Evolutionary conservation across 2,329 filamentous ascomycete genomes (phyloP).

Genomic region (Talaromyces sp.): DNA sequence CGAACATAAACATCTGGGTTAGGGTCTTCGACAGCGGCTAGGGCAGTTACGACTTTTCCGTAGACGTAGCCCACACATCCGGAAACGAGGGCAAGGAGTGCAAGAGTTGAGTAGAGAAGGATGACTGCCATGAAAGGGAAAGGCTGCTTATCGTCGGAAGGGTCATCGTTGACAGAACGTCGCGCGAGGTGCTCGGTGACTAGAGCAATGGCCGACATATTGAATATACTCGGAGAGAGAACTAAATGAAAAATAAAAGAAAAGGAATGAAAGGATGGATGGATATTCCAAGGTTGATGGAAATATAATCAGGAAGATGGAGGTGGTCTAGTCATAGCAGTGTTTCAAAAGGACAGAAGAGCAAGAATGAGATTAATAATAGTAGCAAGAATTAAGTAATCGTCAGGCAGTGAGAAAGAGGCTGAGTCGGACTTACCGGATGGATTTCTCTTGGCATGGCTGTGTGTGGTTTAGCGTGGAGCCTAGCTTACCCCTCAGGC

Average conservation of each 20-base stretch:
- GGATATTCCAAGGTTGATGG: too few relatives aligned
- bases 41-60: conserved; percentile 54
- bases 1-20: conserved; percentile 50
- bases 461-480: not conserved
- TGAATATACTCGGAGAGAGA: not conserved
- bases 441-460: not conserved
- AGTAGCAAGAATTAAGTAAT: not conserved
- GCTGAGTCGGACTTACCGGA: conserved; percentile 5
- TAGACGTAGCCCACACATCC: conserved; percentile 52
- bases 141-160: not conserved
- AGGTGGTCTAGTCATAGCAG: not conserved
- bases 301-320: not conserved
- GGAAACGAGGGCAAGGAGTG: not conserved
- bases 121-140: not conserved
- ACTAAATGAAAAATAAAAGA: too few relatives aligned
- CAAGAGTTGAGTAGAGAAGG: not conserved
- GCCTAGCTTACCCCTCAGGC: not conserved
- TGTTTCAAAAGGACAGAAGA: not conserved
- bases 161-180: not conserved
- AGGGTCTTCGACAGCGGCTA: conserved; percentile 61
- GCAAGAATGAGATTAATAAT: not conserved
- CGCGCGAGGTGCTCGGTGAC: conserved; percentile 11
- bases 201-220: conserved; percentile 6
- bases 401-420: not conserved
- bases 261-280: not conserved